A percentile compares a stretch with the other conserved stretches of the same genome.
phyloP scores from a whole-genome alignment of 1,139 yeast genomes.

The Debaryomycetaceae sp. region DNA sequence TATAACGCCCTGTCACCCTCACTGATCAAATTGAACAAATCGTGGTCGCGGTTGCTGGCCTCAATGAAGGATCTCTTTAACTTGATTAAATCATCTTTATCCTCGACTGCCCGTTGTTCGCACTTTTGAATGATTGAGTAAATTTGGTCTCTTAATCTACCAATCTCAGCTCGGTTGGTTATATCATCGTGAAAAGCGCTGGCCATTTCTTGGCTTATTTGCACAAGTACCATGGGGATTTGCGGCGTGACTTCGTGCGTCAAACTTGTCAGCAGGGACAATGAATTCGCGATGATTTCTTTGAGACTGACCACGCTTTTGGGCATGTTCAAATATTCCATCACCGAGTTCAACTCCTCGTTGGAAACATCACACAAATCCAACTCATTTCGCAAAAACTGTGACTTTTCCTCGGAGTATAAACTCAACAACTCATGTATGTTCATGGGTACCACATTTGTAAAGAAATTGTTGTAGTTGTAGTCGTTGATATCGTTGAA shows the following conservation, averaged over 20 bases:
- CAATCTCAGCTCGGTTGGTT: slow-evolving; percentile 20
- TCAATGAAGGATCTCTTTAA: slow-evolving; percentile 63
- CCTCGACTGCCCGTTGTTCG: slow-evolving; percentile 24
- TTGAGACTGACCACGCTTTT: slow-evolving; percentile 56
- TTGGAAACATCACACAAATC: slow-evolving; percentile 77
- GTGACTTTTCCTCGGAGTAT: slow-evolving; percentile 88
- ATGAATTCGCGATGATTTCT: slow-evolving; percentile 23
- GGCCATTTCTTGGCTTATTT: slow-evolving; percentile 26
- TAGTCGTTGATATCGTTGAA: slow-evolving; percentile 48
- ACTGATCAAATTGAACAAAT: slow-evolving; percentile 38
- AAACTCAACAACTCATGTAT: slow-evolving; percentile 84
- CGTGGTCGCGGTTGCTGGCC: slow-evolving; percentile 64
- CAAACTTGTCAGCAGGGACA: too few species aligned
- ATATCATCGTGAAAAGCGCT: slow-evolving; percentile 19
- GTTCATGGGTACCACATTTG: slow-evolving; percentile 76
- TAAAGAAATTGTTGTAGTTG: slow-evolving; percentile 57
- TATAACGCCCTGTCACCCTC: slow-evolving; percentile 24
- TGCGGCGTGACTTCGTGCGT: slow-evolving; percentile 3
- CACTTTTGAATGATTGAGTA: slow-evolving; percentile 32
- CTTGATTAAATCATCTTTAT: slow-evolving; percentile 50
- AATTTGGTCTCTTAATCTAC: slow-evolving; percentile 35
- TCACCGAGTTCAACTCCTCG: slow-evolving; percentile 70
- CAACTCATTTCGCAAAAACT: slow-evolving; percentile 64
- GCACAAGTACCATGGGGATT: slow-evolving; percentile 16
- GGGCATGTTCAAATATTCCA: slow-evolving; percentile 79